Evolutionary conservation across 805 yeast species (phyloP), one percentile per base, ranked within the genome.

Genomic region (Wickerhamiella lipophila): DNA sequence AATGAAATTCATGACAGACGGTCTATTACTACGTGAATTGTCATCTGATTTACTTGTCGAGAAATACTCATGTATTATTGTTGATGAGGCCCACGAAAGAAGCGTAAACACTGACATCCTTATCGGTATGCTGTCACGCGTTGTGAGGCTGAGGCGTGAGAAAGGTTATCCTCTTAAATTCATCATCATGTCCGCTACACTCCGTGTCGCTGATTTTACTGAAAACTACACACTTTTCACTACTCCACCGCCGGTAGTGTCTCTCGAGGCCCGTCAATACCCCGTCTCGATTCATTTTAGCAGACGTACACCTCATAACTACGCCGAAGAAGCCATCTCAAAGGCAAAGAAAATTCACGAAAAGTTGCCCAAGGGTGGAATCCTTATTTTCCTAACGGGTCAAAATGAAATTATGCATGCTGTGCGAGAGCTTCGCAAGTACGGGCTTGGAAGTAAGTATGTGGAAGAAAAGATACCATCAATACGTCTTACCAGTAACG

Each of bases 1-100:
- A 15, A 76, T 89, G 45, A 87, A 86, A 67, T 86, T 85, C 61
- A 82, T 92, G 94, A 89, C 98, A 0, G 97, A 92, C 58, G 98
- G 98, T 72, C 96, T 92, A 21, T 66, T 92, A 47, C 68, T 94
- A 32, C 73, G 97, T 56, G 99, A 92, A 64, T 80, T 92, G 84
- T 81, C 89, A 82, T 70, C 76, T 0, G 98, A 92, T 60, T 81
- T 92, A 52, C 67, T 81, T 53, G 68, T 94, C 45, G 72, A 76
- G 30, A 84, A 83, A 59, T 92, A 92, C 62, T 87, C 96, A 0
- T 80, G 83, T 0, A 73, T 92, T 41, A 74, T 94, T 23, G 84
- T 92, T 51, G 99, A 92, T 68, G 99, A 92, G 66, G 99, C 99
- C 0, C 99, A 92, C 64, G 98, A 92, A 64, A 76, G 99, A 63